These are phyloP conservation scores for Alternaria solani DNA, from an alignment of 2,329 filamentous ascomycete genomes.

Conservation along the genomic window DNA sequence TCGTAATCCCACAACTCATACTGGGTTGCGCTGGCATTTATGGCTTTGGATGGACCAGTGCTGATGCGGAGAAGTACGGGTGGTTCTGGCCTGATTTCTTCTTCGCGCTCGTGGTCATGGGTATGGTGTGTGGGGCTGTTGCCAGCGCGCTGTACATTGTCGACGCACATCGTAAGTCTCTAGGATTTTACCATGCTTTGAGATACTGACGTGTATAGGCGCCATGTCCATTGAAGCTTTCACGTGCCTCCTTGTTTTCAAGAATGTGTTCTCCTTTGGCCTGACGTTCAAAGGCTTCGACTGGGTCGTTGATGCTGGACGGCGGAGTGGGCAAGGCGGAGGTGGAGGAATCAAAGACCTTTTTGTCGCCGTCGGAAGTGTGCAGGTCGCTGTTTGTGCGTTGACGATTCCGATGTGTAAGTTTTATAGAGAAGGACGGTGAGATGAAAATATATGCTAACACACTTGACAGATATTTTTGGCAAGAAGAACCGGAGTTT, in stretches of 20 bases:
- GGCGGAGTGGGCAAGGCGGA: background rate
- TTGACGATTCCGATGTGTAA: constrained; percentile 81
- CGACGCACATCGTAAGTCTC: constrained; percentile 77
- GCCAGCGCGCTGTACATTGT: constrained; percentile 87
- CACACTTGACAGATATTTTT: constrained; percentile 37
- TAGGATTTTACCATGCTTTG: background rate
- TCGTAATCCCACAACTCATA: constrained; percentile 83
- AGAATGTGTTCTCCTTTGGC: constrained; percentile 90
- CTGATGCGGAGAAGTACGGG: constrained; percentile 67
- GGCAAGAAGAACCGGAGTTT: constrained; percentile 49
- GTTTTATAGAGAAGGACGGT: constrained; percentile 49
- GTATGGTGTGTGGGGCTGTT: constrained; percentile 92
- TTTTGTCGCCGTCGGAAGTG: constrained; percentile 76
- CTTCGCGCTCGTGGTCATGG: constrained; percentile 82
- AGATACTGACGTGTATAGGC: constrained; percentile 54
- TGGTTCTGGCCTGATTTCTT: constrained; percentile 82
- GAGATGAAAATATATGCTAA: constrained; percentile 1
- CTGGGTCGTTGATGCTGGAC: constrained; percentile 71
- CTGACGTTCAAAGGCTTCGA: constrained; percentile 85
- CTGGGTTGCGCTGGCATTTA: constrained; percentile 81
- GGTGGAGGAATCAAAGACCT: constrained; percentile 65
- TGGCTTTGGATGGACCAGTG: constrained; percentile 80
- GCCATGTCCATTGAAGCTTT: constrained; percentile 87
- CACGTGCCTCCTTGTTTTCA: constrained; percentile 89
- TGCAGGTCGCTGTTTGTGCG: constrained; percentile 80